Percentiles rank a stretch among this genome's conserved stretches.
These are phyloP conservation scores for Eucalyptus albens DNA, from an alignment of 345 rosid genomes.

Conservation along the genomic window DNA sequence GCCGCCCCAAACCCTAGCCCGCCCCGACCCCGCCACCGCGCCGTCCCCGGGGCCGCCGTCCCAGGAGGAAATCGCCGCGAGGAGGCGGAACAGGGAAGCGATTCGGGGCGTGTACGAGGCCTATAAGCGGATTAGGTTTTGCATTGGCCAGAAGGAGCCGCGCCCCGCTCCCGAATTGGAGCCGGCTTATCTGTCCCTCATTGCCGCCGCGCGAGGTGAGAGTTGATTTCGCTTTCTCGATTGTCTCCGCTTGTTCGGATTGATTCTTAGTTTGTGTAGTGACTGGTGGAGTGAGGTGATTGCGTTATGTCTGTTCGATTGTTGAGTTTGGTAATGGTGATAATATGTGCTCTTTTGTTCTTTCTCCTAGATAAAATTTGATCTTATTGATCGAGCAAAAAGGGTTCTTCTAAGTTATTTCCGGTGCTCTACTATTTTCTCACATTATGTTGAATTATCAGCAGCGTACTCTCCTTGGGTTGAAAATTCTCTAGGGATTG, in stretches of 20 bases:
- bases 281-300: background rate
- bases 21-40: constrained; percentile 23
- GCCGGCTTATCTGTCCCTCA: constrained; percentile 66
- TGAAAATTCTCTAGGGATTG: background rate
- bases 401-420: background rate
- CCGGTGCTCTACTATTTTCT: background rate
- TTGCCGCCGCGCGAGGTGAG: constrained; percentile 66
- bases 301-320: background rate
- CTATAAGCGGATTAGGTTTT: constrained; percentile 62
- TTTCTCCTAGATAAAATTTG: background rate
- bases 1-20: constrained; percentile 7
- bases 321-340: background rate
- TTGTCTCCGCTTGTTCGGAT: background rate
- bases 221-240: background rate
- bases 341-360: background rate
- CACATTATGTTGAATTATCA: background rate
- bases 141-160: constrained; percentile 45
- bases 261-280: background rate
- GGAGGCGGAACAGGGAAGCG: constrained; percentile 73
- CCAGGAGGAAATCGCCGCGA: constrained; percentile 51
- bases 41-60: constrained; percentile 33
- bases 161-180: constrained; percentile 47
- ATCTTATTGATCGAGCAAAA: background rate
- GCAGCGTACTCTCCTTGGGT: background rate
- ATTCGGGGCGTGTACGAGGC: constrained; percentile 68